Evolutionary conservation across 495 filamentous ascomycete genomes (phyloP).

Genomic region (Schizothecium vesticola): DNA sequence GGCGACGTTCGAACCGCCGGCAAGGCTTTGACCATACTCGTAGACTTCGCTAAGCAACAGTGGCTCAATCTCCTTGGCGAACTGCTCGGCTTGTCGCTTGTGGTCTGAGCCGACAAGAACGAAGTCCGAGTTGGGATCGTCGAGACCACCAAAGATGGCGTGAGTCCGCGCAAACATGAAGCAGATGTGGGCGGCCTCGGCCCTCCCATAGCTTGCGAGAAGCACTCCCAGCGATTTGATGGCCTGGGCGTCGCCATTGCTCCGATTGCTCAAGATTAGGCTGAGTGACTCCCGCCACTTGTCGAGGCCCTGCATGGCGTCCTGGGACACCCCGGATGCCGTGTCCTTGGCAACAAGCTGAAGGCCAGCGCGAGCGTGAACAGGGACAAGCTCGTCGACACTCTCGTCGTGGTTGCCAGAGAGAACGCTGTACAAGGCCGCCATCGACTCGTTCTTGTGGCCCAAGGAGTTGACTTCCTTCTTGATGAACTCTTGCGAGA

Average conservation of each 20-base stretch:
- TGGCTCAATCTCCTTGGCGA: conserved; percentile 73
- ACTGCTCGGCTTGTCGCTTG: conserved; percentile 55
- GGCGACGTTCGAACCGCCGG: conserved; percentile 47
- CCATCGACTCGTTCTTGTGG: conserved; percentile 74
- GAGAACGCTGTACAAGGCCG: conserved; percentile 86
- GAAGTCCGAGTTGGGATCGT: conserved; percentile 74
- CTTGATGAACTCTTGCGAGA: conserved; percentile 88
- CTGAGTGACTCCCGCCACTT: conserved; percentile 90
- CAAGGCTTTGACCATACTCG: conserved; percentile 73
- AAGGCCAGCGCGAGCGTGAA: conserved; percentile 83
- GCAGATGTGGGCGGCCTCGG: conserved; percentile 89
- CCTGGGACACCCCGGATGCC: conserved; percentile 56
- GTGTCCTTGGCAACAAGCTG: conserved; percentile 75
- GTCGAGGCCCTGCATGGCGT: conserved; percentile 77
- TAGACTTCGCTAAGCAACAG: conserved; percentile 88
- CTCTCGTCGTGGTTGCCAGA: conserved; percentile 92
- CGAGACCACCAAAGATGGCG: conserved; percentile 70
- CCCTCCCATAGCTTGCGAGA: conserved; percentile 78
- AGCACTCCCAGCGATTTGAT: conserved; percentile 77
- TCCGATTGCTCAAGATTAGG: conserved; percentile 81
- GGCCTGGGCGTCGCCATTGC: conserved; percentile 66
- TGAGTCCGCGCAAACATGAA: conserved; percentile 53
- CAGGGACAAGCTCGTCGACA: conserved; percentile 93
- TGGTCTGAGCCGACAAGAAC: conserved; percentile 82
- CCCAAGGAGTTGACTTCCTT: conserved; percentile 79